These are phyloP conservation scores for Ophiostoma piceae DNA, from an alignment of 2,329 filamentous ascomycete species.

Conservation along the genomic window DNA sequence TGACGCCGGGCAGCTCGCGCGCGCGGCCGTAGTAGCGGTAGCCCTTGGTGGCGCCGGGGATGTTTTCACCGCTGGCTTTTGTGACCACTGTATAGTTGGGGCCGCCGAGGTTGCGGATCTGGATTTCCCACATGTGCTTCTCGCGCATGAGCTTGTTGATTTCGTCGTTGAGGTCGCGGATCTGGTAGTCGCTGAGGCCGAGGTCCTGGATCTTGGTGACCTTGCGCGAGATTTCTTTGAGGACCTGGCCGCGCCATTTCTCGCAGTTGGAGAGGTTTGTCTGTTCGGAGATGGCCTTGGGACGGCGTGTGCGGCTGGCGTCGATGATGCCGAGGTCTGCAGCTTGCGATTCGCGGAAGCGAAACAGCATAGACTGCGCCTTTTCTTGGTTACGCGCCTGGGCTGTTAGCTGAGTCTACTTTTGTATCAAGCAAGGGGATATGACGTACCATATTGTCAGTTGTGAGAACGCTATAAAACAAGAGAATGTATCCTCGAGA, in stretches of 20 bases:
- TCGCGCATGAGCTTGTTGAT: conserved; percentile 99
- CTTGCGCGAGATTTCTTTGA: conserved; percentile 96
- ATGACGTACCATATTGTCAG: background rate
- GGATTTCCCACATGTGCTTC: conserved; percentile 98
- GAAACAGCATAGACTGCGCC: conserved; percentile 99
- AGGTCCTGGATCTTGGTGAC: conserved; percentile 92
- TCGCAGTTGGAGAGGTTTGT: conserved; percentile 81
- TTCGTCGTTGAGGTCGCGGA: conserved; percentile 96
- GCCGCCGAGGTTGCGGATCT: conserved; percentile 91
- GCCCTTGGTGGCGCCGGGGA: conserved; percentile 61
- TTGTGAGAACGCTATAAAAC: background rate
- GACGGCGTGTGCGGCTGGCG: conserved; percentile 79
- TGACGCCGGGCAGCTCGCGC: conserved; percentile 80
- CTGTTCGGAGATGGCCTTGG: conserved; percentile 84
- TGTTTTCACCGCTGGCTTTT: conserved; percentile 58
- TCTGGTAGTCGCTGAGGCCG: conserved; percentile 90
- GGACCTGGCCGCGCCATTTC: conserved; percentile 95
- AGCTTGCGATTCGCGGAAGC: conserved; percentile 96
- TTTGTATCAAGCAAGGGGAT: background rate
- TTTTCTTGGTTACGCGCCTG: conserved; percentile 97
- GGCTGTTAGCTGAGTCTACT: background rate
- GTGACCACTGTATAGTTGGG: conserved; percentile 81
- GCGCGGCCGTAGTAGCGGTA: conserved; percentile 94
- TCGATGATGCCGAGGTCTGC: conserved; percentile 95
- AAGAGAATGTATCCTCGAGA: background rate